Percentiles rank a stretch among this genome's conserved stretches.
Conservation (phyloP, 169 alveolate species). For the Cryptosporidium ubiquitum region DNA sequence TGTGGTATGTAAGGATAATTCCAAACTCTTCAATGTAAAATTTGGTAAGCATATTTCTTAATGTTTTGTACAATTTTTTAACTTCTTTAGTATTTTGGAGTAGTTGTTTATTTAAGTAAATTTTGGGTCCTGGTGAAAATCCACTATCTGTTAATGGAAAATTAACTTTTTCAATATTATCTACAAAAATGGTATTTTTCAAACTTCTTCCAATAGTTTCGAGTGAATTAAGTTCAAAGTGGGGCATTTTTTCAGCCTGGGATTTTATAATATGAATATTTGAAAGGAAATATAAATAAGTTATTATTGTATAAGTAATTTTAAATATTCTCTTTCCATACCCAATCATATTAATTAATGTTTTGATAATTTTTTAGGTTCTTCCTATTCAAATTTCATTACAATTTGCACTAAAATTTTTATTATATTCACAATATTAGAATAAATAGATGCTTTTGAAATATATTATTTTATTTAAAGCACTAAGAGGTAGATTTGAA, state of each 20-base stretch:
- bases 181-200: conserved; percentile 37
- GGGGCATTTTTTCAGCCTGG: neutral
- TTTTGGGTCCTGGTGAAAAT: conserved; percentile 37
- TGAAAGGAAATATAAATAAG: neutral
- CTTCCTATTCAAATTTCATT: neutral
- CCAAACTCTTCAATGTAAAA: conserved; percentile 43
- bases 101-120: neutral
- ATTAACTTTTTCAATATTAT: neutral
- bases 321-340: neutral
- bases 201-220: conserved; percentile 8
- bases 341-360: neutral
- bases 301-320: neutral
- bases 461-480: too few species aligned
- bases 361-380: neutral
- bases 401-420: neutral
- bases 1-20: conserved; percentile 18
- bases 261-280: neutral
- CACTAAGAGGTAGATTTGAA: too few species aligned
- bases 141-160: conserved; percentile 52
- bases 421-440: neutral
- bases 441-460: conserved; percentile 20
- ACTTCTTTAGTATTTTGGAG: neutral
- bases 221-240: conserved; percentile 24
- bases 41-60: conserved; percentile 20
- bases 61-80: neutral